phyloP scores from a whole-genome alignment of 1,284 basidiomycete genomes.

The Rhodotorula sp. region DNA sequence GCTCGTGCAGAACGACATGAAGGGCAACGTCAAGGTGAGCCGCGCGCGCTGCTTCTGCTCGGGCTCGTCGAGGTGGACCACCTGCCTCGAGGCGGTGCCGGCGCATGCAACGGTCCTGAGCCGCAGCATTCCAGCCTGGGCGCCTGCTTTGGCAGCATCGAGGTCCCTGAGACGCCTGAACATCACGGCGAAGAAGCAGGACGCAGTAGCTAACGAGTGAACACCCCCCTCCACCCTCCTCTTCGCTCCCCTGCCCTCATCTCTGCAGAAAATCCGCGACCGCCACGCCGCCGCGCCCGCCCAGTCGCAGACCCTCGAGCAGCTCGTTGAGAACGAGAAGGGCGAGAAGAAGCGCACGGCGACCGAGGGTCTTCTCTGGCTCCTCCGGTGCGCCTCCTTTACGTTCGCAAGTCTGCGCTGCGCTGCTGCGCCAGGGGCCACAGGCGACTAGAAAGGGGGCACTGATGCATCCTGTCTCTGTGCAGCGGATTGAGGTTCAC shows the following conservation, averaged over 20 bases:
- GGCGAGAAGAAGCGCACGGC: slow-evolving; percentile 79
- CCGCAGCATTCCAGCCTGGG: too few relatives aligned
- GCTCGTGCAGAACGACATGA: slow-evolving; percentile 83
- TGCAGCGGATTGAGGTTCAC: slow-evolving; percentile 87
- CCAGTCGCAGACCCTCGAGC: slow-evolving; percentile 76
- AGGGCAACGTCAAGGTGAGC: slow-evolving; percentile 82
- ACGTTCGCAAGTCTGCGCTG: too few relatives aligned
- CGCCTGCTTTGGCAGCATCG: too few relatives aligned
- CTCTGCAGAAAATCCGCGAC: slow-evolving; percentile 76
- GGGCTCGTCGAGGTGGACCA: too few relatives aligned
- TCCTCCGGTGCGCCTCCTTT: slow-evolving; percentile 64
- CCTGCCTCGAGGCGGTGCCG: too few relatives aligned
- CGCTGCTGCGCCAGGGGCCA: not conserved
- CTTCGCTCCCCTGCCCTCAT: not conserved
- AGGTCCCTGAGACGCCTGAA: too few relatives aligned
- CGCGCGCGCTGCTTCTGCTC: too few relatives aligned
- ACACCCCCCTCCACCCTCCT: not conserved
- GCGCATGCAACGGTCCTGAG: too few relatives aligned
- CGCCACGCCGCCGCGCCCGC: slow-evolving; percentile 69
- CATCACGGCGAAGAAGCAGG: too few relatives aligned
- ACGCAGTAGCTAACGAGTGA: not conserved
- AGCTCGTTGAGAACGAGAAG: slow-evolving; percentile 81
- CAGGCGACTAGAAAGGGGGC: too few relatives aligned
- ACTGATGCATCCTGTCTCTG: not conserved
- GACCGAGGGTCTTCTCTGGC: slow-evolving; percentile 91